Base-by-base conservation (phyloP, 306 rosid genomes). In the Neltuma alba region DNA sequence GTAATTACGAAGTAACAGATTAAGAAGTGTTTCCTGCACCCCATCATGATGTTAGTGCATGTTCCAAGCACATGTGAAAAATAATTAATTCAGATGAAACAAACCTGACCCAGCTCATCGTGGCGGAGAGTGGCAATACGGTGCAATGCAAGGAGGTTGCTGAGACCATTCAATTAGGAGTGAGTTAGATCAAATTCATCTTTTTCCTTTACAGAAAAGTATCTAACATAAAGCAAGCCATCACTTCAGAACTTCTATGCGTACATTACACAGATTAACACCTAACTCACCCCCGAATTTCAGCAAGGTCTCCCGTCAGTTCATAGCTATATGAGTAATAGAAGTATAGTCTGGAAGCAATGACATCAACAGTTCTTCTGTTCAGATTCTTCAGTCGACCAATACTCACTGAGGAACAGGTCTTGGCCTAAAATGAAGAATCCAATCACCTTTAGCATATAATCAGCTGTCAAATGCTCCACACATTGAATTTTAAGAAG, bases 61-160 rank as follows among this genome's bases (percentile, higher is more conserved):
- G 79, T 86, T 61, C 62, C 70, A 70, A 57, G 52, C 74, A 79
- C 30, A n/a, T 2, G 21, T 4, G 57, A 34, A 70, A 40, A 47
- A 20, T 25, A 38, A 60, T 37, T 12, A 38, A 25, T 63, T 36
- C 36, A 55, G 60, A 9, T 47, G 73, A 79, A 83, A 83, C 77
- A 74, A 84, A 95, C 98, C 98, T 94, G 98, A 64, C 98, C 98
- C 90, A 94, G 75, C 89, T 94, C 98, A 80, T 94, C 98, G 88
- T 77, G 98, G 78, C 97, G 98, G 45, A 94, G 80, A 47, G 98
- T 94, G 72, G 98, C 97, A 85, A 91, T 89, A 21, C 97, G 92
- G 74, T 94, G 98, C 83, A 94, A 91, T 8, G 94, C 89, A 76
- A 94, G 96, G 73, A 95, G 98, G 80, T 87, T 89, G 27, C 99